Base-by-base conservation (phyloP, 495 filamentous ascomycete genomes). In the Penicillium psychrofluorescens region DNA sequence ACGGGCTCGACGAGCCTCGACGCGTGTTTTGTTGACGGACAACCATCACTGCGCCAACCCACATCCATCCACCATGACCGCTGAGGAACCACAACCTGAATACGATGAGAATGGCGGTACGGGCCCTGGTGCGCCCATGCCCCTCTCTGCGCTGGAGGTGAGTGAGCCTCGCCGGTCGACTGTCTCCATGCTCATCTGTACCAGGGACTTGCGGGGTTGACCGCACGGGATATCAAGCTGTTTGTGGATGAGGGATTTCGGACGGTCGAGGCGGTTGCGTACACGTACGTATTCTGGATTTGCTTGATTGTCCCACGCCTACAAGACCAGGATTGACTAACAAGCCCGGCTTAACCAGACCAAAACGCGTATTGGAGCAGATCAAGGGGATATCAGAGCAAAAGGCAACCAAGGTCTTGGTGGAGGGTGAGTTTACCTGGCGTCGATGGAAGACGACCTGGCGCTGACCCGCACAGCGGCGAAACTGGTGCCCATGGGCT, bases 301-400 rank as follows among this genome's bases (percentile, higher is more conserved):
- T 22, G 0, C 3, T 22, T 0, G 22, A 4, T 22, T 22, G 22
- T 22, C 22, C 22, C 4, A 22, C 22, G 22, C 32, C 32, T 8
- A 31, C 8, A 10, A 8, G 1, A 12, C 7, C 8, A 10, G 9
- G 12, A 11, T 7, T 46, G 14, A 33, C 50, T 57, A 29, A 48
- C 30, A 38, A 31, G 14, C 29, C 6, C 8, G 2, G 38, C 11
- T 27, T 8, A 0, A 38, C 11, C 38, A 86, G 83, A 36, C 91
- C 94, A 7, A 81, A 82, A 50, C 79, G 90, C 55, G 63, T 85
- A 29, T 66, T 98, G 9, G 90, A 97, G 54, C 88, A 91, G 51
- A 90, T 98, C 58, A 97, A 97, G 63, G 91, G 91, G 45, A 95
- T 98, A 33, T 97, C 92, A 10, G 90, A 95, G 63, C 83, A 90